Conservation (phyloP, 164 flowering plant genomes). For the Macadamia integrifolia region DNA sequence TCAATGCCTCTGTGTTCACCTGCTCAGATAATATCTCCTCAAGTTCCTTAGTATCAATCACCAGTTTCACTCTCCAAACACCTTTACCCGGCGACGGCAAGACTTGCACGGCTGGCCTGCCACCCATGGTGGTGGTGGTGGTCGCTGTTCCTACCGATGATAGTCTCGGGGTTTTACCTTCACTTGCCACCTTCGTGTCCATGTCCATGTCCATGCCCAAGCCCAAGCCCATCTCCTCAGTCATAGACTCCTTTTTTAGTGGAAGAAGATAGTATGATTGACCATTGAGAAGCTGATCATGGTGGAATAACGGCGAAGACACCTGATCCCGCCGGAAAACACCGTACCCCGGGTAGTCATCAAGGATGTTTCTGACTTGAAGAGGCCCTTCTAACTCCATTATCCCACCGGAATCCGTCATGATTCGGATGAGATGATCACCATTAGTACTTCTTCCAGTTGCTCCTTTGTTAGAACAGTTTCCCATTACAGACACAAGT, state of each 20-base stretch:
- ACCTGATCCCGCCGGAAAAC: conserved; percentile 29
- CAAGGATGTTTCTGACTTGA: conserved; percentile 23
- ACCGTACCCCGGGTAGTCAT: conserved; percentile 44
- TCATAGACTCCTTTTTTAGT: not conserved
- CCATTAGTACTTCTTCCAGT: not conserved
- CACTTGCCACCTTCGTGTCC: not conserved
- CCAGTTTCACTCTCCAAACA: conserved; percentile 68
- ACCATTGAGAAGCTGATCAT: conserved; percentile 34
- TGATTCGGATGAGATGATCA: conserved; percentile 23
- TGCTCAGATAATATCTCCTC: conserved; percentile 58
- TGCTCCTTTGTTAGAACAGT: conserved; percentile 33
- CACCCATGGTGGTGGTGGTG: conserved; percentile 11
- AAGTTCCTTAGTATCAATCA: conserved; percentile 45
- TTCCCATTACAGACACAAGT: not conserved
- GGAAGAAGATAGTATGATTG: conserved; percentile 52
- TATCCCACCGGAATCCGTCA: conserved; percentile 41
- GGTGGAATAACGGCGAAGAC: conserved; percentile 24
- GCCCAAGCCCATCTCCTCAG: not conserved
- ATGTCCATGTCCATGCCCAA: not conserved
- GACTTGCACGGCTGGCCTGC: conserved; percentile 32
- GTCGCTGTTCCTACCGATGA: conserved; percentile 12
- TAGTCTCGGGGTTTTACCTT: conserved; percentile 16
- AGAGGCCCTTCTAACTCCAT: conserved; percentile 38
- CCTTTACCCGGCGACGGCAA: conserved; percentile 44
- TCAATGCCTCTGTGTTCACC: conserved; percentile 55